Conservation (phyloP, 345 rosid species). For the Syzygium aromaticum region DNA sequence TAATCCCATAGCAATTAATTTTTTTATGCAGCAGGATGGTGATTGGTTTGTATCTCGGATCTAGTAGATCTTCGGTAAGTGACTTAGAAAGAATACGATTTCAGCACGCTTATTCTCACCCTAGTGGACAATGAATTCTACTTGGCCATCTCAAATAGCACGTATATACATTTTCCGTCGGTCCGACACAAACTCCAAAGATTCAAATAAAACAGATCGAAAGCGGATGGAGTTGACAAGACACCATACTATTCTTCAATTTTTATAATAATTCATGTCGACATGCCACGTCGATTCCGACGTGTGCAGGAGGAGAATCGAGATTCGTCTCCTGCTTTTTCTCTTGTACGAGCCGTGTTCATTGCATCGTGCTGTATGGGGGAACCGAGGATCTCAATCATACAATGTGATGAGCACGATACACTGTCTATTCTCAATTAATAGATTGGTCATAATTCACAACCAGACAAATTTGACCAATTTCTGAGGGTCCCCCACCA, state of each 20-base stretch:
- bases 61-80: not conserved
- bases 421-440: not conserved
- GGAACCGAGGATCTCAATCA: not conserved
- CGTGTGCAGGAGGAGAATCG: not conserved
- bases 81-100: not conserved
- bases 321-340: not conserved
- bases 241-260: rapidly evolving
- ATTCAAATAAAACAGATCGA: not conserved
- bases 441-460: not conserved
- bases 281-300: not conserved
- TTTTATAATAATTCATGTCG: not conserved
- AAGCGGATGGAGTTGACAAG: not conserved
- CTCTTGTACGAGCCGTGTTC: not conserved
- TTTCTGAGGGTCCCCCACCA: not conserved
- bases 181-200: not conserved
- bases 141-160: not conserved
- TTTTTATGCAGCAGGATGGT: not conserved
- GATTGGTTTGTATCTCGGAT: not conserved
- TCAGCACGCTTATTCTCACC: not conserved
- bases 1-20: not conserved
- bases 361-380: not conserved
- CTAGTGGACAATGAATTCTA: not conserved
- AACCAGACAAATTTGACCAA: not conserved
- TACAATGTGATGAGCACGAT: not conserved
- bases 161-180: not conserved